Conservation (phyloP, 78 protist species). For the Dictyostelium intermedium region DNA sequence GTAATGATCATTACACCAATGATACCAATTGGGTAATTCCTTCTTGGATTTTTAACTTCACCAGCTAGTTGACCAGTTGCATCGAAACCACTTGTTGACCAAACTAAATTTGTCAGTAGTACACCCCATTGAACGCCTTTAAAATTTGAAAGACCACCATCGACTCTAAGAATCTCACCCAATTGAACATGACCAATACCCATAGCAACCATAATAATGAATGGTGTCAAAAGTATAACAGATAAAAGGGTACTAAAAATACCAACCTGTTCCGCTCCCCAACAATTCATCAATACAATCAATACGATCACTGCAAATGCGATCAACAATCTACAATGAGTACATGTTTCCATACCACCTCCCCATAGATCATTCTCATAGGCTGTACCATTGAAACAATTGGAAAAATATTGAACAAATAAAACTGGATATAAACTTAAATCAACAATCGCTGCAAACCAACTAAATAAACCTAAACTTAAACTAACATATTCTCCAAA, state of each 20-base stretch:
- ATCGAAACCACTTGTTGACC: conserved; percentile 52
- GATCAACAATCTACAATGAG: neutral
- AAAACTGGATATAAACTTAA: conserved; percentile 42
- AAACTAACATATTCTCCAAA: conserved; percentile 19
- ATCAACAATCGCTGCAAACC: conserved; percentile 34
- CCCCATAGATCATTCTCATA: conserved; percentile 38
- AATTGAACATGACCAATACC: conserved; percentile 54
- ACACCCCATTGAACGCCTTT: conserved; percentile 15
- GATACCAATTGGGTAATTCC: conserved; percentile 59
- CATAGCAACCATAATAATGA: conserved; percentile 38
- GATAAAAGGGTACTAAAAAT: conserved; percentile 27
- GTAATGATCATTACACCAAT: conserved; percentile 48
- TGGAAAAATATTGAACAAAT: conserved; percentile 36
- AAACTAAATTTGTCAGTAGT: conserved; percentile 4
- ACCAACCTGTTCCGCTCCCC: conserved; percentile 78
- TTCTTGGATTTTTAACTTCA: conserved; percentile 51
- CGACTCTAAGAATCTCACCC: neutral
- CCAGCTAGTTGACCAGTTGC: conserved; percentile 62
- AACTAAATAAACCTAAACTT: conserved; percentile 49
- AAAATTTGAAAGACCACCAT: conserved; percentile 22
- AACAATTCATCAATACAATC: conserved; percentile 6
- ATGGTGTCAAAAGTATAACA: conserved; percentile 26
- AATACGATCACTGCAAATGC: conserved; percentile 32
- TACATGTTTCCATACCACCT: conserved; percentile 1
- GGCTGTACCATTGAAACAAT: neutral